These are phyloP conservation scores for Arctium minus DNA, from an alignment of 129 eudicot genomes.

Conservation along the genomic window DNA sequence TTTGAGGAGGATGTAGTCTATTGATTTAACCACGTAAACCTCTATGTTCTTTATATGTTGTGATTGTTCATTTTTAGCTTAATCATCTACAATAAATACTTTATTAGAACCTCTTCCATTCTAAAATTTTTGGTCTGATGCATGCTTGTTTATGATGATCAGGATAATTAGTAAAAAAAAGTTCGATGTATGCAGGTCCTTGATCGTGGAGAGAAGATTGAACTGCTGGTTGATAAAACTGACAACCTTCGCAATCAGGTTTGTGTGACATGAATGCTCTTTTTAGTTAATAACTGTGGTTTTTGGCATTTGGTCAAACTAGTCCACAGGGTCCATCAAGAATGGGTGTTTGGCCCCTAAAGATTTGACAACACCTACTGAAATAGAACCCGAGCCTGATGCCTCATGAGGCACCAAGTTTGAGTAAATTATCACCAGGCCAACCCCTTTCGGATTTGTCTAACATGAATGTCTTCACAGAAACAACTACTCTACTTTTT, in stretches of 20 bases:
- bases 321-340: neutral
- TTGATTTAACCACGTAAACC: neutral
- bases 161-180: neutral
- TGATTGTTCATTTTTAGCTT: neutral
- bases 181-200: constrained; percentile 51
- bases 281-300: neutral
- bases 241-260: constrained; percentile 87
- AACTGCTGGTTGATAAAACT: constrained; percentile 76
- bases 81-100: neutral
- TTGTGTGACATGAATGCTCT: constrained; percentile 7
- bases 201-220: constrained; percentile 93
- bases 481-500: neutral
- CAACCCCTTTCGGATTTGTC: neutral
- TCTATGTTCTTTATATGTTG: neutral
- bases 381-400: neutral
- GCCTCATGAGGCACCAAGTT: neutral
- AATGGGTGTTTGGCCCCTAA: neutral
- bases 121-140: neutral
- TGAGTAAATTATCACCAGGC: neutral
- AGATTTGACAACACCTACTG: neutral
- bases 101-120: neutral
- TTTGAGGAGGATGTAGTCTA: neutral
- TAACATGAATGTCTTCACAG: neutral
- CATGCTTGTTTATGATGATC: neutral
- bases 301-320: neutral